Base-by-base conservation (phyloP, 2,329 filamentous ascomycete species). In the Sarocladium kiliense region DNA sequence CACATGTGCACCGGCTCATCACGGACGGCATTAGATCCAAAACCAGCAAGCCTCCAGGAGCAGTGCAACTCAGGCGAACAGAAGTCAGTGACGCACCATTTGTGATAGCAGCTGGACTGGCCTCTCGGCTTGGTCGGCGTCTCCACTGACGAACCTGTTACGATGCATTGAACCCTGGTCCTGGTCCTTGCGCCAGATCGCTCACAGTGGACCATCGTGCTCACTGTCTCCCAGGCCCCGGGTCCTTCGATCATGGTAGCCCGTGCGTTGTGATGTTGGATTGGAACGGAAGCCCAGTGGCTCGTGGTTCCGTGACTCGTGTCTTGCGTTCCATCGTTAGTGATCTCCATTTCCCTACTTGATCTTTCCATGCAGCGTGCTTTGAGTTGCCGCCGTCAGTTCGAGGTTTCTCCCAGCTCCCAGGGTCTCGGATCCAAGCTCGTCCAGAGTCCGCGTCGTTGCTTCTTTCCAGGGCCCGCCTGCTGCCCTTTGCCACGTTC, bases 391-490 rank as follows among this genome's bases (percentile, higher is more conserved):
- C n/a, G n/a, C n/a, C 30, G 30, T 32, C 7, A 6, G 7, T 32
- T 32, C 12, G 6, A 12, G 6, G 44, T 47, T 47, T 47, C 44
- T 47, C 44, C 44, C 44, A 47, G 25, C 16, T 47, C 44, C 44
- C 44, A 27, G 44, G 44, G 44, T 47, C 44, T 47, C 44, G 44
- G 44, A 47, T 47, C 44, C 44, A 11, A 30, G 25, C 25, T 26
- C 23, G 21, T 47, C 7, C 44, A 21, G 23, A 3, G 3, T 3
- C 5, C 10, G 25, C 16, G 27, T 27, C 44, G 23, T 47, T 47
- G 44, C 44, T 47, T 47, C 44, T 47, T 26, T 14, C n/a, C 25
- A n/a, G 25, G 23, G 9, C 44, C 44, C n/a, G 18, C 19, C 7
- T 21, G 23, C 12, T 47, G 23, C 23, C 25, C 25, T 47, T 47